These are phyloP conservation scores for Scheffersomyces amazonensis DNA, from an alignment of 805 yeast genomes.

Conservation along the genomic window DNA sequence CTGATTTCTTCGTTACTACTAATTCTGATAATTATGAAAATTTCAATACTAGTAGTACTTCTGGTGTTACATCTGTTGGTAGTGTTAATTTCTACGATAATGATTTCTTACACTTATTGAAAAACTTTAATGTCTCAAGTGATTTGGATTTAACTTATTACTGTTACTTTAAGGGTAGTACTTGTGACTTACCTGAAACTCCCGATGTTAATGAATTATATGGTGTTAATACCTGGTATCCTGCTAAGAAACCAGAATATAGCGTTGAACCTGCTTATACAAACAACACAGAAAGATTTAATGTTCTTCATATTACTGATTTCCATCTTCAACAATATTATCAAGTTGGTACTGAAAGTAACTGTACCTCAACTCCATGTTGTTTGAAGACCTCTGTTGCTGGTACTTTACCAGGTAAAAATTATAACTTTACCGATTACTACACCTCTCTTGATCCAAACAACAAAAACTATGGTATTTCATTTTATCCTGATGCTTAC, in stretches of 20 bases:
- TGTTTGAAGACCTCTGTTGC: conserved; percentile 53
- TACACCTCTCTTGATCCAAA: conserved; percentile 14
- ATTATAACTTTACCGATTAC: conserved; percentile 28
- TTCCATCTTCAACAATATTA: conserved; percentile 60
- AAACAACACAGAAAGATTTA: conserved; percentile 37
- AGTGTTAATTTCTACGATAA: conserved; percentile 34
- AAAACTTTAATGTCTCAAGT: conserved; percentile 33
- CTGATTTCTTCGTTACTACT: conserved; percentile 38
- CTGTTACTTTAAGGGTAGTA: conserved; percentile 47
- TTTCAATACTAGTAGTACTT: conserved; percentile 13
- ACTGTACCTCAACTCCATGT: conserved; percentile 56
- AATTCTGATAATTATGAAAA: conserved; percentile 20
- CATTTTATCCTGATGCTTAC: conserved; percentile 24
- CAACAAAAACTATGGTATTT: conserved; percentile 3
- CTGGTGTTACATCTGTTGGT: conserved; percentile 22
- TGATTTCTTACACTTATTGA: conserved; percentile 36
- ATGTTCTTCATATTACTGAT: conserved; percentile 65
- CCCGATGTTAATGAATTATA: conserved; percentile 41
- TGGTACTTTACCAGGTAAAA: conserved; percentile 18
- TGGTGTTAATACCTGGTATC: conserved; percentile 33
- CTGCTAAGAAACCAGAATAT: conserved; percentile 24
- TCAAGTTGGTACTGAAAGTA: conserved; percentile 52
- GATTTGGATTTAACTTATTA: conserved; percentile 44
- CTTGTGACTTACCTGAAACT: conserved; percentile 52
- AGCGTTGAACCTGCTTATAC: conserved; percentile 26